These are phyloP conservation scores for Dryas drummondii DNA, from an alignment of 306 rosid genomes.

Conservation along the genomic window DNA sequence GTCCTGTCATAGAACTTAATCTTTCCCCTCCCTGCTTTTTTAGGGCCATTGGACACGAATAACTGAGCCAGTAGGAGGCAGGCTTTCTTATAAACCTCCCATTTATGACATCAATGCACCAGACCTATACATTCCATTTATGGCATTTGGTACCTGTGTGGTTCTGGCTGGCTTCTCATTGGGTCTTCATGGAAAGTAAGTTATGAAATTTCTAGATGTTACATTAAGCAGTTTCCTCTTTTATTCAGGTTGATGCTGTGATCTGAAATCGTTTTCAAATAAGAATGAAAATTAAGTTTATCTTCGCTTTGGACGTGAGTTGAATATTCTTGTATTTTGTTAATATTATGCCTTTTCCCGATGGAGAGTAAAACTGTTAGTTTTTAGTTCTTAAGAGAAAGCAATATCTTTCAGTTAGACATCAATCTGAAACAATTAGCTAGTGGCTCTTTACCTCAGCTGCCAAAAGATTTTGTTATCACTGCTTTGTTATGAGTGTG, in stretches of 20 bases:
- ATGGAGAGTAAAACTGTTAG: too few relatives aligned
- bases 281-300: background rate
- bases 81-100: slow-evolving; percentile 94
- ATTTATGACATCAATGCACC: slow-evolving; percentile 96
- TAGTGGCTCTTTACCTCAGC: background rate
- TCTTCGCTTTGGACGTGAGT: background rate
- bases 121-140: slow-evolving; percentile 90
- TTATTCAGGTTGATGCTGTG: background rate
- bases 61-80: slow-evolving; percentile 96
- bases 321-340: background rate
- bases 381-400: too few relatives aligned
- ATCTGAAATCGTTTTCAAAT: background rate
- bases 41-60: slow-evolving; percentile 99
- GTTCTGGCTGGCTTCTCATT: slow-evolving; percentile 93
- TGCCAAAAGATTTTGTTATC: background rate
- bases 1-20: slow-evolving; percentile 1
- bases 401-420: background rate
- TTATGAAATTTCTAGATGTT: slow-evolving; percentile 14
- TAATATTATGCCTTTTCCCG: background rate
- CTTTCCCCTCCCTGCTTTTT: slow-evolving; percentile 7
- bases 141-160: slow-evolving; percentile 96
- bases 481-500: background rate
- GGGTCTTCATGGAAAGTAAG: slow-evolving; percentile 91
- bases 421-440: background rate
- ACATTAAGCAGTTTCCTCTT: background rate